Evolutionary conservation across 2,329 filamentous ascomycete species (phyloP), one percentile per base, ranked within the genome.

Genomic region (Graphiopsis chlorocephala): DNA sequence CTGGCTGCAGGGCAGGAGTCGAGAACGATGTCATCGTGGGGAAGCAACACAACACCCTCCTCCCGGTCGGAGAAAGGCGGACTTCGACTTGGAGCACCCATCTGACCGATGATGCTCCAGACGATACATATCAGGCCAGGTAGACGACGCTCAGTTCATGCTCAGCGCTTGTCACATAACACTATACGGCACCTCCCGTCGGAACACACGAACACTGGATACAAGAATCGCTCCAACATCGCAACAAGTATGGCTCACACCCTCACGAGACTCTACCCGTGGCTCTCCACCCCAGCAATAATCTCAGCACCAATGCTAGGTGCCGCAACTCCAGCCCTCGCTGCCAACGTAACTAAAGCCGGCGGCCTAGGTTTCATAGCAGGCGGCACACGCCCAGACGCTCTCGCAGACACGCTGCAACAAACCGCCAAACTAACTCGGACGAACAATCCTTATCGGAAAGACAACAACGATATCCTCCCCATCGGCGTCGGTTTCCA

Each of bases 401-500:
- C 20, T 15, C 42, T 50, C 4, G 48, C n/a, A 6, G 23, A 47
- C 2, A 26, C 66, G 52, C 23, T 66, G 52, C 53, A 56, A 57
- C 64, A 63, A 48, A 11, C 29, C 14, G 50, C 26, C 26, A n/a
- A 31, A 1, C 8, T 31, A 17, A 53, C 26, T 8, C 26, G 12
- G 4, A 20, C 50, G 7, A 20, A 4, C 11, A 29, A 4, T 14
- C 23, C n/a, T 20, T 8, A 6, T 12, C 38, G 10, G 7, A n/a
- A 53, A 11, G 12, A 10, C 26, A 31, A 11, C 7, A 53, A 31
- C 5, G 23, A n/a, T 29, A 20, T 17, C 14, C 73, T 86, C 0
- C 84, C 84, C 45, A 76, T 90, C 47, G 86, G 84, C 65, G 35
- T 89, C 1, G 88, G 88, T 61, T 86, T 91, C 72, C 81, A 90